Percentiles rank a stretch among this genome's conserved stretches.
Conservation (phyloP, 208 protist species). For the Leishmania tropica region DNA sequence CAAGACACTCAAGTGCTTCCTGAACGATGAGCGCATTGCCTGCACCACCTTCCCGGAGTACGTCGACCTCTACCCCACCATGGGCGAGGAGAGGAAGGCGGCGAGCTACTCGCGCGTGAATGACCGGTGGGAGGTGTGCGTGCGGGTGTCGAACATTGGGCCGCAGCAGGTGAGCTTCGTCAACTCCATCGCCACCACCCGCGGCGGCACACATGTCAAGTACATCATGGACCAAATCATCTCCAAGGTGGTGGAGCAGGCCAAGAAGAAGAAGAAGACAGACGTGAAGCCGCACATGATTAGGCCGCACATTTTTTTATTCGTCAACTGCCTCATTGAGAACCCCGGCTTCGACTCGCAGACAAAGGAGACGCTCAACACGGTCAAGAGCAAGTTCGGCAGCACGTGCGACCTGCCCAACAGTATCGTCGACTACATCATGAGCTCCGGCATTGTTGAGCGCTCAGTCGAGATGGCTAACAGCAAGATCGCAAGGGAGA, state of each 20-base stretch:
- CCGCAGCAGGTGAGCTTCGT: conserved; percentile 99
- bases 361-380: conserved; percentile 99
- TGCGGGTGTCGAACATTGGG: conserved; percentile 92
- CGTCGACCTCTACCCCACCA: conserved; percentile 95
- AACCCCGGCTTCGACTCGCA: conserved; percentile 99
- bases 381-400: conserved; percentile 95
- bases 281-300: conserved; percentile 97
- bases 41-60: conserved; percentile 98
- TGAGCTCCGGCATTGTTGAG: conserved; percentile 96
- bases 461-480: conserved; percentile 96
- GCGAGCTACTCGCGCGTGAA: conserved; percentile 86
- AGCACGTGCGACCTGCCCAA: conserved; percentile 95
- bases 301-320: conserved; percentile 98
- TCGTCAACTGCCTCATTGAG: conserved; percentile 99
- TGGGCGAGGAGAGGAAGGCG: conserved; percentile 84
- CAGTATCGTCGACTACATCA: conserved; percentile 95
- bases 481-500: conserved; percentile 94
- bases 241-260: conserved; percentile 84
- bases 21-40: conserved; percentile 96
- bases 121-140: conserved; percentile 98
- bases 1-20: conserved; percentile 93
- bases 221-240: conserved; percentile 97
- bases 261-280: conserved; percentile 98
- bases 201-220: conserved; percentile 99
- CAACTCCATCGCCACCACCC: conserved; percentile 99